These are phyloP conservation scores for Wickerhamiella musiphila DNA, from an alignment of 805 yeast species.

Conservation along the genomic window DNA sequence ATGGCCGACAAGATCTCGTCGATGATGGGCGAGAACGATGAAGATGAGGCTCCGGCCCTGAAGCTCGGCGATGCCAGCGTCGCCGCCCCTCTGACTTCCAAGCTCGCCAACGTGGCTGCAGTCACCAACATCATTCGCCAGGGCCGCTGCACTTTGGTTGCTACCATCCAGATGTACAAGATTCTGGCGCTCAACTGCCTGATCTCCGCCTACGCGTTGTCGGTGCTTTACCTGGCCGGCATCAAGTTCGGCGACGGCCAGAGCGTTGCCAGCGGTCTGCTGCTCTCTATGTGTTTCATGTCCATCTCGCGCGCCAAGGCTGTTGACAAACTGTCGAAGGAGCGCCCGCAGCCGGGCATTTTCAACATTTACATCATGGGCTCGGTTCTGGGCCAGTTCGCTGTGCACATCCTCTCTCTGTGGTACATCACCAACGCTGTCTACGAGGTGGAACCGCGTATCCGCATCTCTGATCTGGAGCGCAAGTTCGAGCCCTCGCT, in stretches of 20 bases:
- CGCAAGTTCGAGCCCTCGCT: constrained; percentile 76
- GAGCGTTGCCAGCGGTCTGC: constrained; percentile 88
- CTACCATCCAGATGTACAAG: constrained; percentile 98
- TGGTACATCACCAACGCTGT: constrained; percentile 71
- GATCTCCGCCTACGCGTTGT: constrained; percentile 87
- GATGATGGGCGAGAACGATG: constrained; percentile 35
- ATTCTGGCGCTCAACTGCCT: constrained; percentile 91
- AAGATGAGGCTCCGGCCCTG: constrained; percentile 72
- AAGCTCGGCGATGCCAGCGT: constrained; percentile 97
- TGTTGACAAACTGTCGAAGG: constrained; percentile 69
- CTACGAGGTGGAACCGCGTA: constrained; percentile 81
- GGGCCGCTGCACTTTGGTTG: constrained; percentile 94
- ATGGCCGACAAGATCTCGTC: constrained; percentile 51
- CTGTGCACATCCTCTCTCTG: constrained; percentile 71
- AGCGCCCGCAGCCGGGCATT: constrained; percentile 95
- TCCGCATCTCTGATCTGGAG: constrained; percentile 76
- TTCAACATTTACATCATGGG: constrained; percentile 95
- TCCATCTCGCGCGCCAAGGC: constrained; percentile 91
- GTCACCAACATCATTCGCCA: constrained; percentile 90
- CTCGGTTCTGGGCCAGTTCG: constrained; percentile 90
- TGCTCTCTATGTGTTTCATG: constrained; percentile 84
- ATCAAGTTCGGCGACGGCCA: constrained; percentile 97
- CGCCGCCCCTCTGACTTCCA: constrained; percentile 97
- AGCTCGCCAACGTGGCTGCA: constrained; percentile 77
- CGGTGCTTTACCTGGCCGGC: constrained; percentile 90